Conservation (phyloP, 441 rosid species). For the Omphalea diandra region DNA sequence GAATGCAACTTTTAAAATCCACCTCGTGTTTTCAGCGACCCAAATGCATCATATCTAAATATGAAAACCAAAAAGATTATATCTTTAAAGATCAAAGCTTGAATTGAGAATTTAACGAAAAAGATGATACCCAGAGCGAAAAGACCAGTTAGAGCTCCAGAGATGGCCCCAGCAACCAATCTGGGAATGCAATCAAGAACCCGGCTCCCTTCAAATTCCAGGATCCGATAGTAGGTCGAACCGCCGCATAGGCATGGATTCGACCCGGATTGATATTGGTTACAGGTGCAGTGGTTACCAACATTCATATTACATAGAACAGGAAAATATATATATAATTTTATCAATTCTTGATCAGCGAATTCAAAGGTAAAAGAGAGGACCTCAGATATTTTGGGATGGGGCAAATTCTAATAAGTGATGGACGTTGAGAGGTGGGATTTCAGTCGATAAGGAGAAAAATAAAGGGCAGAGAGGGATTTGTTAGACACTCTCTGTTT, state of each 20-base stretch:
- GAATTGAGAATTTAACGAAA: neutral
- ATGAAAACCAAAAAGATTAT: too few species aligned
- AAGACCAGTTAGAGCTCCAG: slow-evolving; percentile 63
- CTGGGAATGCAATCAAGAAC: slow-evolving; percentile 45
- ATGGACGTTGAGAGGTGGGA: neutral
- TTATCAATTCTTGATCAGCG: neutral
- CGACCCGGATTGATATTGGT: slow-evolving; percentile 9
- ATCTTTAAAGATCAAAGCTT: neutral
- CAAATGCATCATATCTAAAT: too few species aligned
- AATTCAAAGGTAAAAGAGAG: neutral
- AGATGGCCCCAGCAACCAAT: slow-evolving; percentile 48
- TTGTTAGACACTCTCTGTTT: neutral
- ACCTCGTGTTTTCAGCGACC: too few species aligned
- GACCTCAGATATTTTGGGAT: neutral
- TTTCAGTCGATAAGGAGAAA: neutral
- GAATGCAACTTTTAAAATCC: too few species aligned
- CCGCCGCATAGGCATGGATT: slow-evolving; percentile 22
- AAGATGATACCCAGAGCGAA: slow-evolving; percentile 55
- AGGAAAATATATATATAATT: neutral
- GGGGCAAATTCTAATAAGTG: neutral
- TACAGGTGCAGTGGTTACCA: slow-evolving; percentile 24
- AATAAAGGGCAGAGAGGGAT: slow-evolving; percentile 8
- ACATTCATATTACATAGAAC: slow-evolving; percentile 26
- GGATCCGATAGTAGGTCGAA: slow-evolving; percentile 25
- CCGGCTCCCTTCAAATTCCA: slow-evolving; percentile 36